Percentiles rank a stretch among this genome's conserved stretches.
These are phyloP conservation scores for Sporothrix pseudoabietina DNA, from an alignment of 2,329 filamentous ascomycete genomes.

Conservation along the genomic window DNA sequence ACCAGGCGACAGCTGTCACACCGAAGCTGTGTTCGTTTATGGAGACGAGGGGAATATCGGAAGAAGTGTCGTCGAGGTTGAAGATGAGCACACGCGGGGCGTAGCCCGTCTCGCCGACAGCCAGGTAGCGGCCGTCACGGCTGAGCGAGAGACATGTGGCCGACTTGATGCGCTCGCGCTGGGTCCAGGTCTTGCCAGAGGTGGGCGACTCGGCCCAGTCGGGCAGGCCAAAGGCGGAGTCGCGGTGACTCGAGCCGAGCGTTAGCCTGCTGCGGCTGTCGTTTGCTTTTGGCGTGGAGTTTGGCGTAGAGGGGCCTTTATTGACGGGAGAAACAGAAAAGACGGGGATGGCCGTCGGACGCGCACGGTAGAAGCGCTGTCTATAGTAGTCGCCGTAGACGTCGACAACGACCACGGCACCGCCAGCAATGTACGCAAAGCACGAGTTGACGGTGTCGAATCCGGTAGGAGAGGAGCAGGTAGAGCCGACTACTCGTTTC, in stretches of 20 bases:
- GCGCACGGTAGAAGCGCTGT: slow-evolving; percentile 89
- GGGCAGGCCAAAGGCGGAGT: slow-evolving; percentile 48
- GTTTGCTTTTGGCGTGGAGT: slow-evolving; percentile 62
- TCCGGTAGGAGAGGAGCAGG: slow-evolving; percentile 78
- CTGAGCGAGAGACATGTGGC: slow-evolving; percentile 89
- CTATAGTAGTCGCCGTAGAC: slow-evolving; percentile 67
- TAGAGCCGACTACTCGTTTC: slow-evolving; percentile 87
- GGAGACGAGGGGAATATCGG: slow-evolving; percentile 79
- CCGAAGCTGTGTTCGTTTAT: slow-evolving; percentile 90
- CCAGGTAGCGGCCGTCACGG: slow-evolving; percentile 81
- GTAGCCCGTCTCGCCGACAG: slow-evolving; percentile 94
- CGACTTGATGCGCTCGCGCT: slow-evolving; percentile 89
- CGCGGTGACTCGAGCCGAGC: slow-evolving; percentile 45
- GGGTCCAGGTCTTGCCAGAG: slow-evolving; percentile 75
- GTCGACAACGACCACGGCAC: slow-evolving; percentile 86
- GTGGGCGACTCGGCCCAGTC: slow-evolving; percentile 64
- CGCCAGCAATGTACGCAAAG: slow-evolving; percentile 91
- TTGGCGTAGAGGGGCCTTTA: slow-evolving; percentile 53
- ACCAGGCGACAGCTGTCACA: slow-evolving; percentile 86
- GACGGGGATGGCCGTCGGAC: slow-evolving; percentile 72
- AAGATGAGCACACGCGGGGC: slow-evolving; percentile 90
- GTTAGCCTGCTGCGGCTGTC: slow-evolving; percentile 63
- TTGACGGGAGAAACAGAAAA: slow-evolving; percentile 58
- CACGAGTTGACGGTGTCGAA: slow-evolving; percentile 78
- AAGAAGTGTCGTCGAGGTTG: slow-evolving; percentile 75